These are phyloP conservation scores for Cladorrhinum sp. DNA, from an alignment of 2,329 filamentous ascomycete genomes.

Conservation along the genomic window DNA sequence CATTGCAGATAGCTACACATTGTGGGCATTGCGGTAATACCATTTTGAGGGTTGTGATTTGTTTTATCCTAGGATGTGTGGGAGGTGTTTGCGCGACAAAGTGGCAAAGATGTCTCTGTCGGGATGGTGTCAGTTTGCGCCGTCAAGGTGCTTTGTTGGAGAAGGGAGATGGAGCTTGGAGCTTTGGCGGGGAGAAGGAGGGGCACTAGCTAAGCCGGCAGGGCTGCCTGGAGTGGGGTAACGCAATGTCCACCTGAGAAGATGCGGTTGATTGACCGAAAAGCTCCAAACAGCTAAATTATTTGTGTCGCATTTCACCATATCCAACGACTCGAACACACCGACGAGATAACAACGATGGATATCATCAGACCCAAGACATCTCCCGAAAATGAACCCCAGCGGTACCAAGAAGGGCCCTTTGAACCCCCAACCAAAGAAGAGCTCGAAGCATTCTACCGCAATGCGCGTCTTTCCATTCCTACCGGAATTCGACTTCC, in stretches of 20 bases:
- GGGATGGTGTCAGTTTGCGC: neutral
- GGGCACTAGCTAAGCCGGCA: neutral
- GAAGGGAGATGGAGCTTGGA: neutral
- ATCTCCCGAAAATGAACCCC: constrained; percentile 4
- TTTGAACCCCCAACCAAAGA: constrained; percentile 21
- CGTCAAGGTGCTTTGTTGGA: neutral
- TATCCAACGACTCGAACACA: neutral
- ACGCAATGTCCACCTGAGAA: neutral
- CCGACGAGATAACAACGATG: neutral
- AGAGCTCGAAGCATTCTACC: constrained; percentile 35
- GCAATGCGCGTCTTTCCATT: constrained; percentile 55
- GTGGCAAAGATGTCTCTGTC: neutral
- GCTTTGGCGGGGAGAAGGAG: neutral
- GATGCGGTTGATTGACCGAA: neutral
- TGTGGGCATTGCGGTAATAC: too few relatives aligned
- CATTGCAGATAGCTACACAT: too few relatives aligned
- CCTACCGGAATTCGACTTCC: constrained; percentile 64
- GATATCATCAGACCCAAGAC: neutral
- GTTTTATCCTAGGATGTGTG: neutral
- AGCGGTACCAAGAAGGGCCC: constrained; percentile 11
- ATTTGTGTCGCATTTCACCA: neutral
- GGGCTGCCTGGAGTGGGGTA: neutral
- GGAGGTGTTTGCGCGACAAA: neutral
- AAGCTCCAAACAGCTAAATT: neutral
- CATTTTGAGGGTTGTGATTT: neutral